These are phyloP conservation scores for Hanseniaspora taiwanica DNA, from an alignment of 805 yeast species.

Conservation along the genomic window DNA sequence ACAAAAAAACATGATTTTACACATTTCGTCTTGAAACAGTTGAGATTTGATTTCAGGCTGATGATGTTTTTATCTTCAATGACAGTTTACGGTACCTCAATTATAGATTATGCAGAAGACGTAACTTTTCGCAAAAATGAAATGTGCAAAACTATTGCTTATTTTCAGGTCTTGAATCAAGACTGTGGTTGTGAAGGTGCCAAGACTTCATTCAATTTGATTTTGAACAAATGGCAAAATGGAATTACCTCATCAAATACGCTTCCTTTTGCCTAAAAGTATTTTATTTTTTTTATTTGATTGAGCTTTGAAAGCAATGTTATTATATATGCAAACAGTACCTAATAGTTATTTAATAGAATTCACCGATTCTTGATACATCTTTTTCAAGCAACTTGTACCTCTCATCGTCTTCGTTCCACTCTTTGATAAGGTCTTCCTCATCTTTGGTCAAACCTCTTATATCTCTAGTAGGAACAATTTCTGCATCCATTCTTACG, in stretches of 20 bases:
- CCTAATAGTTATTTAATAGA: slow-evolving; percentile 4
- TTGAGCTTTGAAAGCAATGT: too few relatives aligned
- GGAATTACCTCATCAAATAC: background rate
- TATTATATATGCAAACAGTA: background rate
- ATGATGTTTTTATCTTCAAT: slow-evolving; percentile 9
- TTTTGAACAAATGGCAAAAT: slow-evolving; percentile 7
- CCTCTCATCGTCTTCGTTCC: slow-evolving; percentile 26
- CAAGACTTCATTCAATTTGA: slow-evolving; percentile 5
- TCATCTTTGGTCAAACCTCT: slow-evolving; percentile 29
- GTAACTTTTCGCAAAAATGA: background rate
- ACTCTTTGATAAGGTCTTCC: slow-evolving; percentile 22
- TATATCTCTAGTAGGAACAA: slow-evolving; percentile 52
- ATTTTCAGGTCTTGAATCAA: slow-evolving; percentile 6
- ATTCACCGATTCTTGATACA: slow-evolving; percentile 25
- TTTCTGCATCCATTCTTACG: slow-evolving; percentile 73
- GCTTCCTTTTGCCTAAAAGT: background rate
- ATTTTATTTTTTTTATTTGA: too few relatives aligned
- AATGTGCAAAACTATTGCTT: slow-evolving; percentile 7
- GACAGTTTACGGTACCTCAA: slow-evolving; percentile 5
- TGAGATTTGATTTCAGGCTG: slow-evolving; percentile 7
- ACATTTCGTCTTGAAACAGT: background rate
- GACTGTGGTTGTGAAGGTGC: slow-evolving; percentile 10
- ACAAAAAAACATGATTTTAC: background rate
- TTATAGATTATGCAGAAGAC: slow-evolving; percentile 1
- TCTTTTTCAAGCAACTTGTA: slow-evolving; percentile 28